A percentile compares a stretch with the other conserved stretches of the same genome.
phyloP scores from a whole-genome alignment of 768 basidiomycete genomes.

The Russula dissimulans region DNA sequence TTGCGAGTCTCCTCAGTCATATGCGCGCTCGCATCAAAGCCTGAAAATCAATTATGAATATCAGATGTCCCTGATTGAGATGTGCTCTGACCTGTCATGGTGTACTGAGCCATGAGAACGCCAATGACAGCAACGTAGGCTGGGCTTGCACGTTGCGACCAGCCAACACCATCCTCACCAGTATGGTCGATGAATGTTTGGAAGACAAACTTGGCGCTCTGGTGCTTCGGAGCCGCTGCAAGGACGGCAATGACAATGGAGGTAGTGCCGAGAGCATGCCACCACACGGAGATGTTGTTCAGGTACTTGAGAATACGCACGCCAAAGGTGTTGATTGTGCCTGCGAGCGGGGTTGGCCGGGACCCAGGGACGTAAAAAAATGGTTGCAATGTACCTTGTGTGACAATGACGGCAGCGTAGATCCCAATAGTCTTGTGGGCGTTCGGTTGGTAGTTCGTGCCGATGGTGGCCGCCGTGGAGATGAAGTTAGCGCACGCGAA shows the following conservation, averaged over 20 bases:
- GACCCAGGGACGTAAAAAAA: not conserved
- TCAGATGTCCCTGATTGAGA: not conserved
- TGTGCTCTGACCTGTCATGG: constrained; percentile 45
- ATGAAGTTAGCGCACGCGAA: constrained; percentile 62
- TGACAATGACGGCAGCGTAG: constrained; percentile 59
- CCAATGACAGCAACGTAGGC: constrained; percentile 67
- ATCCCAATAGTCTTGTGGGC: constrained; percentile 54
- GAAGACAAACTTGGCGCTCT: constrained; percentile 63
- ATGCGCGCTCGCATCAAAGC: constrained; percentile 67
- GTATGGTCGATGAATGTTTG: constrained; percentile 61
- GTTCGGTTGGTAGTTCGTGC: constrained; percentile 48
- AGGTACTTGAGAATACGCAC: constrained; percentile 53
- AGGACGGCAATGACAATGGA: constrained; percentile 59
- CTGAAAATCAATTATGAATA: constrained; percentile 25
- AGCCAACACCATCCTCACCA: constrained; percentile 42
- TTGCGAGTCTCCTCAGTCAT: constrained; percentile 75
- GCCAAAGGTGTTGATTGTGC: constrained; percentile 68
- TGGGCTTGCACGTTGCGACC: constrained; percentile 57
- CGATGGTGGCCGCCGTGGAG: constrained; percentile 51
- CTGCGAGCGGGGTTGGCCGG: constrained; percentile 20
- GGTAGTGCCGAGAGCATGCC: constrained; percentile 66
- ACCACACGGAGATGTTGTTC: constrained; percentile 66
- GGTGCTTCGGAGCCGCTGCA: constrained; percentile 61
- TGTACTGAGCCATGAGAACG: constrained; percentile 70
- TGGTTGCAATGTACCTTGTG: constrained; percentile 38